phyloP scores from a whole-genome alignment of 371 early-diverging fungal genomes.

The Entomophthora muscae region DNA sequence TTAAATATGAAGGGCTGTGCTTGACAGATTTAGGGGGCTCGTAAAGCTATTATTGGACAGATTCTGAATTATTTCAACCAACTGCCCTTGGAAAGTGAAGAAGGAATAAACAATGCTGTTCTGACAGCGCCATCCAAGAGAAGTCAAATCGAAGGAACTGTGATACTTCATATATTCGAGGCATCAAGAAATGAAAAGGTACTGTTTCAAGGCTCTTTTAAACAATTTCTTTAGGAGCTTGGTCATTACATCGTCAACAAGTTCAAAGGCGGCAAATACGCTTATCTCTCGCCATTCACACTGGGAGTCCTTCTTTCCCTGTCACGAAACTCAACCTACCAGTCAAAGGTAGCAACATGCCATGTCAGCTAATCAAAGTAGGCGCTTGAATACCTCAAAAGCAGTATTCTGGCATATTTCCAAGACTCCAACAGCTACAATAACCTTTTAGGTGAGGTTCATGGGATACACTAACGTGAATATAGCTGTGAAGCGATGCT shows the following conservation, averaged over 20 bases:
- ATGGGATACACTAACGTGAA: neutral
- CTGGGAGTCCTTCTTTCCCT: neutral
- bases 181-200: constrained; percentile 4
- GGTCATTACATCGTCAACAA: neutral
- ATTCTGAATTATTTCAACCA: neutral
- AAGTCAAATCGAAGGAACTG: constrained; percentile 6
- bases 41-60: neutral
- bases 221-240: neutral
- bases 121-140: neutral
- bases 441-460: neutral
- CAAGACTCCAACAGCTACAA: neutral
- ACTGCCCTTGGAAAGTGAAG: neutral
- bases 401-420: neutral
- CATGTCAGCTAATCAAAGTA: neutral
- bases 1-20: no score
- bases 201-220: neutral
- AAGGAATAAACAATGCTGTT: neutral
- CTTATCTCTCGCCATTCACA: constrained; percentile 6
- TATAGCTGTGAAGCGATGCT: neutral
- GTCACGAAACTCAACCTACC: constrained; percentile 1
- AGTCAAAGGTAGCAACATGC: neutral
- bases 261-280: neutral
- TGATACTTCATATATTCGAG: constrained; percentile 1
- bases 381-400: neutral
- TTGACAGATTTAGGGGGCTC: neutral